Evolutionary conservation across 2,329 filamentous ascomycete genomes (phyloP).

Genomic region (Ascocoryne sarcoides): DNA sequence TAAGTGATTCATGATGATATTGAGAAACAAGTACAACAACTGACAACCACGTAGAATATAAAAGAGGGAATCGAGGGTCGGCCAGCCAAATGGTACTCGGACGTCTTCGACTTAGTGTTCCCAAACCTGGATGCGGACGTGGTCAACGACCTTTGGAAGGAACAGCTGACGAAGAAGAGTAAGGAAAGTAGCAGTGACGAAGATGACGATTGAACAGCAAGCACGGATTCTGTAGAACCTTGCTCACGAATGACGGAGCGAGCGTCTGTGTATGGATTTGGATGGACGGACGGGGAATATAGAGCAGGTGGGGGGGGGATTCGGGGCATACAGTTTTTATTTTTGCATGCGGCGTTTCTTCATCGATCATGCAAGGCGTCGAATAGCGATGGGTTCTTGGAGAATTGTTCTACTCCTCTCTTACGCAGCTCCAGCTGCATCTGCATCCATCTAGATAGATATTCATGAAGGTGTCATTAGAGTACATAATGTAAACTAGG

Average conservation of each 20-base stretch:
- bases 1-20: slow-evolving; percentile 40
- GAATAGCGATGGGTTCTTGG: slow-evolving; percentile 11
- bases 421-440: no score
- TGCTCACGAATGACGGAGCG: slow-evolving; percentile 2
- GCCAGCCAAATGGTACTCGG: slow-evolving; percentile 85
- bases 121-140: slow-evolving; percentile 63
- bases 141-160: slow-evolving; percentile 56
- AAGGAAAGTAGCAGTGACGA: slow-evolving; percentile 27
- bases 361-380: slow-evolving; percentile 3
- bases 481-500: slow-evolving; percentile 12
- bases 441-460: slow-evolving; percentile 9
- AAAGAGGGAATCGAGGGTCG: slow-evolving; percentile 91
- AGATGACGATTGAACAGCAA: slow-evolving; percentile 18
- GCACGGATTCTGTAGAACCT: slow-evolving; percentile 15
- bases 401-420: no score
- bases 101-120: slow-evolving; percentile 90
- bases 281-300: slow-evolving; percentile 6
- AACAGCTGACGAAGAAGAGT: slow-evolving; percentile 28
- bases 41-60: slow-evolving; percentile 64
- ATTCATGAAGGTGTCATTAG: slow-evolving; percentile 3
- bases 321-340: no score
- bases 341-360: slow-evolving; percentile 9
- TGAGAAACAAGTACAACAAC: slow-evolving; percentile 7
- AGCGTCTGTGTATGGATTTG: slow-evolving; percentile 5
- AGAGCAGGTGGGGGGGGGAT: slow-evolving; percentile 7